A percentile compares a stretch with the other conserved stretches of the same genome.
phyloP scores from a whole-genome alignment of 306 rosid genomes.

The Oxytropis ochrocephala region DNA sequence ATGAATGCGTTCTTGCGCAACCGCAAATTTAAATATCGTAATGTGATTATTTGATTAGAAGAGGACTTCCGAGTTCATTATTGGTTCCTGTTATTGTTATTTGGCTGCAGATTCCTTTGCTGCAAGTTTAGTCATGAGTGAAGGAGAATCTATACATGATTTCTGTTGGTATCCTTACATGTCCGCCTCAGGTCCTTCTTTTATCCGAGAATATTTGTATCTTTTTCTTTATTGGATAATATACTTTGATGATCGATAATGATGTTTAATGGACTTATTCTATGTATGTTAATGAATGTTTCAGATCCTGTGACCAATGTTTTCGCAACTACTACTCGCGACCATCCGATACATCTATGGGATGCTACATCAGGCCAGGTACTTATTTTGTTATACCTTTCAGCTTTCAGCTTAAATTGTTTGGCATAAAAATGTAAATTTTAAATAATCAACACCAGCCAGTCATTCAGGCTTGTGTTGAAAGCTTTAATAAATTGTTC shows the following conservation, averaged over 20 bases:
- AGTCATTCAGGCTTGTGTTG: background rate
- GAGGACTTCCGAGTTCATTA: background rate
- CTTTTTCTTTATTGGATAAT: background rate
- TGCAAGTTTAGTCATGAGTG: conserved; percentile 58
- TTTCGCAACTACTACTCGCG: conserved; percentile 80
- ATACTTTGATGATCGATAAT: background rate
- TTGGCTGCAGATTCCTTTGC: conserved; percentile 60
- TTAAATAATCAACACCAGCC: background rate
- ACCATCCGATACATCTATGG: conserved; percentile 98
- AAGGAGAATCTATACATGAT: conserved; percentile 89
- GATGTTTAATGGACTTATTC: background rate
- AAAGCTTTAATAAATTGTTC: background rate
- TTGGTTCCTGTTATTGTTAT: background rate
- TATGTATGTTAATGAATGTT: conserved; percentile 14
- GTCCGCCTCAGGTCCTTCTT: conserved; percentile 74
- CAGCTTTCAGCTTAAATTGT: background rate
- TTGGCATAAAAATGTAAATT: background rate
- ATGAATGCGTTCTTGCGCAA: background rate
- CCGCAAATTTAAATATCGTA: background rate
- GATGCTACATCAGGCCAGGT: conserved; percentile 94
- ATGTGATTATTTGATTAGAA: background rate
- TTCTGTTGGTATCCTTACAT: conserved; percentile 97
- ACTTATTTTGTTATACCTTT: background rate
- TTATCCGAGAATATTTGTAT: background rate
- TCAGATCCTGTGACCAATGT: conserved; percentile 80